phyloP scores from a whole-genome alignment of 2,329 filamentous ascomycete genomes.

The Fusarium devonianum region DNA sequence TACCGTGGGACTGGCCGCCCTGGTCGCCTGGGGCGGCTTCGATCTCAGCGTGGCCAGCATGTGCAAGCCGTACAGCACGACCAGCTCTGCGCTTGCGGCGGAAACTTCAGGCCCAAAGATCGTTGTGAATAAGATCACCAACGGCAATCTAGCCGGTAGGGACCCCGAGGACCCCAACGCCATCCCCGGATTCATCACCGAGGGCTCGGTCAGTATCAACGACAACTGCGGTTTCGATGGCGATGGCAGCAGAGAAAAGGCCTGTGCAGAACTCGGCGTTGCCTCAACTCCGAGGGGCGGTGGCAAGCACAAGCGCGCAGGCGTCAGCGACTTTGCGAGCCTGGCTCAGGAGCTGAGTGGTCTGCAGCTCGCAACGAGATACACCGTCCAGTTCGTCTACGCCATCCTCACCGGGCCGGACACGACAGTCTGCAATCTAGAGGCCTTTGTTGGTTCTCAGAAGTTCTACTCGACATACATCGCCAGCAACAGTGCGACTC shows the following conservation, averaged over 20 bases:
- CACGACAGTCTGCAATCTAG: too few relatives aligned
- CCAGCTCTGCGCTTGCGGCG: neutral
- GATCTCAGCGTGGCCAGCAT: neutral
- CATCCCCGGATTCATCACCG: neutral
- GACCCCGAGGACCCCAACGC: neutral
- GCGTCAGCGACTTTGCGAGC: neutral
- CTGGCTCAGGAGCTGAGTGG: neutral
- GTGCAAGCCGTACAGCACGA: constrained; percentile 12
- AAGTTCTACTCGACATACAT: too few relatives aligned
- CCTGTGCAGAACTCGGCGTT: neutral
- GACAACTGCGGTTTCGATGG: neutral
- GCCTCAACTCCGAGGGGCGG: neutral
- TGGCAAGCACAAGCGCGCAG: neutral
- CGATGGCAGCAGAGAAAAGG: neutral
- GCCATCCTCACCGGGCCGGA: too few relatives aligned
- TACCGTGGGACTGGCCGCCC: neutral
- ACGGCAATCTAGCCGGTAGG: neutral
- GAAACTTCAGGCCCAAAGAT: neutral
- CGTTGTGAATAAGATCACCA: neutral
- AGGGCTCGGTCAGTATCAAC: neutral
- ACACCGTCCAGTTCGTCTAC: neutral
- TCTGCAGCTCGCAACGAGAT: neutral
- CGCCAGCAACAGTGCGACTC: too few relatives aligned
- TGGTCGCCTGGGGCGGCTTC: neutral
- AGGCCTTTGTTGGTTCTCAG: too few relatives aligned